Conservation (phyloP, 2,329 filamentous ascomycete species). For the Shiraia sp. region DNA sequence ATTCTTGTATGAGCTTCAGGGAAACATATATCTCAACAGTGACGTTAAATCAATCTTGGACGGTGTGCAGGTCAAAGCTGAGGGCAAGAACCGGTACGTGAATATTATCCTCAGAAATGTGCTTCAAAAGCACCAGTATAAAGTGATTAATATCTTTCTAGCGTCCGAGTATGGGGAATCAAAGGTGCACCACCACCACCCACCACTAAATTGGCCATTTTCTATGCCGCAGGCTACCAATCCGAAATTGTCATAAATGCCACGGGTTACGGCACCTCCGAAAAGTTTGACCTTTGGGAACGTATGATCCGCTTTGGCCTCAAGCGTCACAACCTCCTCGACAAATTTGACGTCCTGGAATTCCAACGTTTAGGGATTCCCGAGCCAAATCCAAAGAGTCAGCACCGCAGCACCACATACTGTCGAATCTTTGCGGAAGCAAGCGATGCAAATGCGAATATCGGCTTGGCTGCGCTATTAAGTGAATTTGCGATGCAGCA, state of each 20-base stretch:
- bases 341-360: conserved; percentile 56
- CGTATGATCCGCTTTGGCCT: conserved; percentile 52
- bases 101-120: background rate
- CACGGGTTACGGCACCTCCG: conserved; percentile 49
- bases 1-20: conserved; percentile 54
- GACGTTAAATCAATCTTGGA: conserved; percentile 50
- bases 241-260: conserved; percentile 43
- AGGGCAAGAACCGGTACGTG: conserved; percentile 37
- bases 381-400: conserved; percentile 28
- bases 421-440: conserved; percentile 39
- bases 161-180: conserved; percentile 45
- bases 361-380: conserved; percentile 51
- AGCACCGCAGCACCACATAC: conserved; percentile 37
- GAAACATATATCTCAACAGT: conserved; percentile 50
- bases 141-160: conserved; percentile 1
- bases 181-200: conserved; percentile 45
- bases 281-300: conserved; percentile 57
- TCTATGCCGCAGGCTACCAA: conserved; percentile 45
- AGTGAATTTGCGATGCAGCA: conserved; percentile 37
- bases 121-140: background rate
- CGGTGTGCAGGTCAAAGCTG: conserved; percentile 36
- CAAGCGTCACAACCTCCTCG: conserved; percentile 39
- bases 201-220: conserved; percentile 48
- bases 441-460: conserved; percentile 20
- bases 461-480: conserved; percentile 25